Evolutionary conservation across 192 early-diverging fungal species (phyloP).

Genomic region (Spizellomyces sp.): DNA sequence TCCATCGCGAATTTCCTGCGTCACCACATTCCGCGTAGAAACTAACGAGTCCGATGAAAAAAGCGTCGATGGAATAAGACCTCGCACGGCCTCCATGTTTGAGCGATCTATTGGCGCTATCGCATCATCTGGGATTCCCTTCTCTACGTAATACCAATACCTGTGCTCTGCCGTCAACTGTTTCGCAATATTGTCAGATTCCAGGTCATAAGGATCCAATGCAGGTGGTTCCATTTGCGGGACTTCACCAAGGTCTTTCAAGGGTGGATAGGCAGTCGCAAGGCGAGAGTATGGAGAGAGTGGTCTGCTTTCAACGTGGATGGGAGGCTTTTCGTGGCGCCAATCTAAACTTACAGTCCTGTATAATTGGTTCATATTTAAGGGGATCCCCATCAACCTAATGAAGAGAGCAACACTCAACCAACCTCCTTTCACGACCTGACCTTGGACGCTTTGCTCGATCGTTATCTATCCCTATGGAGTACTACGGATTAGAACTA

Average conservation of each 20-base stretch:
- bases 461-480: slow-evolving; percentile 9
- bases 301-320: slow-evolving; percentile 36
- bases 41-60: slow-evolving; percentile 33
- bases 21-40: slow-evolving; percentile 29
- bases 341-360: slow-evolving; percentile 7
- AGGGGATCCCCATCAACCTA: too few relatives aligned
- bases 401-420: background rate
- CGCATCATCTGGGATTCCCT: slow-evolving; percentile 41
- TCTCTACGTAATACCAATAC: slow-evolving; percentile 58
- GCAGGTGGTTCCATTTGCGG: slow-evolving; percentile 7
- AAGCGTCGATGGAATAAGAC: slow-evolving; percentile 36
- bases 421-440: background rate
- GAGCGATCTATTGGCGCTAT: slow-evolving; percentile 48
- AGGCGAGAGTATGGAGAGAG: slow-evolving; percentile 49
- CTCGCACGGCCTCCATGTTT: slow-evolving; percentile 31
- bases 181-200: slow-evolving; percentile 49
- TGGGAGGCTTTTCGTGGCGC: slow-evolving; percentile 9
- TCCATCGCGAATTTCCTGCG: slow-evolving; percentile 44
- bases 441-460: slow-evolving; percentile 13
- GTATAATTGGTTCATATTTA: too few relatives aligned
- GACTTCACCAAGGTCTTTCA: slow-evolving; percentile 4
- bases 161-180: slow-evolving; percentile 56
- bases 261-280: slow-evolving; percentile 17
- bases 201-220: slow-evolving; percentile 58
- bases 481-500: background rate